Conservation (phyloP, 352 stramenopile species). For the Globisporangium parvum region DNA sequence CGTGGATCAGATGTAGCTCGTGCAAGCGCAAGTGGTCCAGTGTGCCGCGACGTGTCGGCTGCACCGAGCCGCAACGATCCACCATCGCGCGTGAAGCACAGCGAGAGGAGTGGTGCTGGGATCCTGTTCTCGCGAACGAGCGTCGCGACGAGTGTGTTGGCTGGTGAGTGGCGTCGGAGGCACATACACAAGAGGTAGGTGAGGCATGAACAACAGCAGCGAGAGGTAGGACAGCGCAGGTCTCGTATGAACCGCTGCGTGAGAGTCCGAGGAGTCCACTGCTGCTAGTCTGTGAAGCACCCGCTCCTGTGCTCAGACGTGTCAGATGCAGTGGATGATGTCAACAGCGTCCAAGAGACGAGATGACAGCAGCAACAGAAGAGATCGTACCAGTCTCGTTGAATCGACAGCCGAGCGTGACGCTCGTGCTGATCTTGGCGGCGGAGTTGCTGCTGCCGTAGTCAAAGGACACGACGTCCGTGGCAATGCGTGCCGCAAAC, state of each 20-base stretch:
- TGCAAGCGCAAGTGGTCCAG: conserved; percentile 19
- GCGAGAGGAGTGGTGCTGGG: conserved; percentile 43
- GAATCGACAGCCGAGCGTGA: conserved; percentile 74
- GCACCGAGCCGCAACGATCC: conserved; percentile 31
- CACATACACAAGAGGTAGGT: neutral
- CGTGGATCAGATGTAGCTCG: conserved; percentile 12
- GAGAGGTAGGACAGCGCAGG: neutral
- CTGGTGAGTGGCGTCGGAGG: conserved; percentile 8
- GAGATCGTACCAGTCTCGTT: conserved; percentile 37
- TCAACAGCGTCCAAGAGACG: neutral
- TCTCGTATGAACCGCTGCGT: conserved; percentile 29
- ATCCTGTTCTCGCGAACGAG: conserved; percentile 76
- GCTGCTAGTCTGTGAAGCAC: conserved; percentile 58
- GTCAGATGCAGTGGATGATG: no score
- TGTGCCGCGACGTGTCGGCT: conserved; percentile 23
- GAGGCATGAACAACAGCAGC: neutral
- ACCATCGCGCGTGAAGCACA: conserved; percentile 35
- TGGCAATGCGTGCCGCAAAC: conserved; percentile 65
- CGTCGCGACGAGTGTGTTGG: conserved; percentile 67
- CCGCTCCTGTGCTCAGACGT: conserved; percentile 30
- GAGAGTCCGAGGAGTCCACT: conserved; percentile 78
- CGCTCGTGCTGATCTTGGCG: conserved; percentile 54
- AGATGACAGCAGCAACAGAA: neutral
- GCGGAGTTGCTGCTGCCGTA: conserved; percentile 34
- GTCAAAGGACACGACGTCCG: conserved; percentile 73